phyloP scores from a whole-genome alignment of 1,139 yeast species.

The Blastobotrys petasosporus region DNA sequence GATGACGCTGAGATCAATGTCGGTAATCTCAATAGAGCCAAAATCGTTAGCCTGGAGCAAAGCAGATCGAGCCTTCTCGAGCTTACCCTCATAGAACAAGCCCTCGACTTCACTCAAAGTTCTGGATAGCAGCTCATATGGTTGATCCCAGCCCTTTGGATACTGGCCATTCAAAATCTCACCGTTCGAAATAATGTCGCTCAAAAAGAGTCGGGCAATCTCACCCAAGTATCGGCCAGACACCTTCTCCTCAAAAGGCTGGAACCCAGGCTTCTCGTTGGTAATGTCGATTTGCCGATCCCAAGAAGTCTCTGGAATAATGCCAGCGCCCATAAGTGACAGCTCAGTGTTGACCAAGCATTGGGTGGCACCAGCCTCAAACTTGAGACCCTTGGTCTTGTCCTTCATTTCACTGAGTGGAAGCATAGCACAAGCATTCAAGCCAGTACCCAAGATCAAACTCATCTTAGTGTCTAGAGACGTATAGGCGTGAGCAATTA shows the following conservation, averaged over 20 bases:
- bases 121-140: slow-evolving; percentile 25
- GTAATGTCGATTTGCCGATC: slow-evolving; percentile 60
- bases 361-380: slow-evolving; percentile 7
- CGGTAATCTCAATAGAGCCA: slow-evolving; percentile 13
- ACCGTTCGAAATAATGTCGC: slow-evolving; percentile 58
- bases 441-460: slow-evolving; percentile 86
- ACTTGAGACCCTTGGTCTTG: slow-evolving; percentile 8
- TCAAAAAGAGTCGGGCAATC: slow-evolving; percentile 59
- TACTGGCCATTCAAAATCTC: slow-evolving; percentile 44
- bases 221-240: slow-evolving; percentile 90
- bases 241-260: slow-evolving; percentile 79
- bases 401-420: slow-evolving; percentile 17
- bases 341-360: slow-evolving; percentile 33
- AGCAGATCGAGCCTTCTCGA: slow-evolving; percentile 20
- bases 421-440: slow-evolving; percentile 47
- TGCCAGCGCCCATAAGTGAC: slow-evolving; percentile 31
- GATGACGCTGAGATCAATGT: slow-evolving; percentile 38
- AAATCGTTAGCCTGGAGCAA: slow-evolving; percentile 22
- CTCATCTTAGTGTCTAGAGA: slow-evolving; percentile 65
- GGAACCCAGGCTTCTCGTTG: slow-evolving; percentile 72
- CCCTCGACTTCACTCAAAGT: slow-evolving; percentile 29
- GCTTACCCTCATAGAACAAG: slow-evolving; percentile 16
- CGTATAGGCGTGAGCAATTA: slow-evolving; percentile 69
- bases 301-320: slow-evolving; percentile 67
- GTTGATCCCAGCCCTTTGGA: slow-evolving; percentile 24